Percentiles rank a stretch among this genome's conserved stretches.
phyloP scores from a whole-genome alignment of 176 grass and related monocot species.

The Aegilops speltoides region DNA sequence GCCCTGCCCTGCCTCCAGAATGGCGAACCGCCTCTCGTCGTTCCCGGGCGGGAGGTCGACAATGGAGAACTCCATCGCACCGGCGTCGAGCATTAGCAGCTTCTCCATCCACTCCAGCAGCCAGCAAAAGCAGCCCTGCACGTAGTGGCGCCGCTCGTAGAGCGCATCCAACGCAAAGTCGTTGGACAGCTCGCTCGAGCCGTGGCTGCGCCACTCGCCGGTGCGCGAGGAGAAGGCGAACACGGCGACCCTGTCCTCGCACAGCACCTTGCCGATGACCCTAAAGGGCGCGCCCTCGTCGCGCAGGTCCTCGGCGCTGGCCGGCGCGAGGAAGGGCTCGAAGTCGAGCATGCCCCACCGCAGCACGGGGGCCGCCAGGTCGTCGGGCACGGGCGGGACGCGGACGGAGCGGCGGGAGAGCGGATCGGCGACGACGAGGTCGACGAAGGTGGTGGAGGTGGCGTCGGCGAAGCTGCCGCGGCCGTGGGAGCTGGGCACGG shows the following conservation, averaged over 20 bases:
- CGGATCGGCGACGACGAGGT: background rate
- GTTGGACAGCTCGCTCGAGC: too few relatives aligned
- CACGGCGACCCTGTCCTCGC: background rate
- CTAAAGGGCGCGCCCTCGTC: background rate
- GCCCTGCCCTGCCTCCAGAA: slow-evolving; percentile 23
- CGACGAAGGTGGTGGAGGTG: background rate
- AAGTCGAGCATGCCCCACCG: background rate
- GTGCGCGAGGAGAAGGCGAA: slow-evolving; percentile 31
- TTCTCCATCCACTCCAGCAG: background rate
- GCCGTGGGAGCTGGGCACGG: background rate
- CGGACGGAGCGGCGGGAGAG: background rate
- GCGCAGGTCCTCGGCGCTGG: background rate
- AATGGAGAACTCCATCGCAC: slow-evolving; percentile 24
- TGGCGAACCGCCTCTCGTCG: background rate
- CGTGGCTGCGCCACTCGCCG: background rate
- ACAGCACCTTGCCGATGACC: background rate
- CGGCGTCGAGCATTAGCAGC: slow-evolving; percentile 15
- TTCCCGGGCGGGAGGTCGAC: background rate
- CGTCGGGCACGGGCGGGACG: slow-evolving; percentile 3
- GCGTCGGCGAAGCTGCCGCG: background rate
- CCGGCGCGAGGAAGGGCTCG: slow-evolving; percentile 35
- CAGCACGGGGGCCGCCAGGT: background rate
- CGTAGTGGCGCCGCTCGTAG: background rate
- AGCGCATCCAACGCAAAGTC: background rate
- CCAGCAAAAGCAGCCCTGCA: slow-evolving; percentile 28